phyloP scores from a whole-genome alignment of 257 asterid species.

The Henckelia pumila region DNA sequence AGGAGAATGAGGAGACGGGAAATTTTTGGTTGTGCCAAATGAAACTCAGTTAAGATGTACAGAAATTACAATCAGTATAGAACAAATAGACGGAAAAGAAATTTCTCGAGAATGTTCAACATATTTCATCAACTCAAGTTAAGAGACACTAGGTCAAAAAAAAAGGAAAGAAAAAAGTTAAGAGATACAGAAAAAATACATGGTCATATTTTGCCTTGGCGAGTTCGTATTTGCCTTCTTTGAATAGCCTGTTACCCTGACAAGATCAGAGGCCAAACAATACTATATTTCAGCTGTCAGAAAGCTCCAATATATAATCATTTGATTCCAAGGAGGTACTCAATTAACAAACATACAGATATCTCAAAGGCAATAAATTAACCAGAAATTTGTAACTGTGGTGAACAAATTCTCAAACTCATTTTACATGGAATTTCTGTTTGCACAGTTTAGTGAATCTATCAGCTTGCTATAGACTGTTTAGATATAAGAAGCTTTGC shows the following conservation, averaged over 20 bases:
- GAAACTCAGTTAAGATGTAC: background rate
- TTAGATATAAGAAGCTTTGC: background rate
- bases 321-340: background rate
- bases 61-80: background rate
- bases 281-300: slow-evolving; percentile 20
- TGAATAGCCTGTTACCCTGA: slow-evolving; percentile 99
- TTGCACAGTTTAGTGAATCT: background rate
- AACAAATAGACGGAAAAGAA: background rate
- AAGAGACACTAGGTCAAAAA: no score
- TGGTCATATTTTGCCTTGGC: slow-evolving; percentile 98
- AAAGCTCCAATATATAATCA: slow-evolving; percentile 2
- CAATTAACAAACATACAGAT: background rate
- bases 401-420: background rate
- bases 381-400: background rate
- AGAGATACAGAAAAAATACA: slow-evolving; percentile 32
- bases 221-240: slow-evolving; percentile 89
- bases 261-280: slow-evolving; percentile 27
- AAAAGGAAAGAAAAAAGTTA: no score
- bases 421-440: background rate
- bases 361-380: slow-evolving; percentile 2
- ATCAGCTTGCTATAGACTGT: background rate
- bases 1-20: background rate
- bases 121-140: slow-evolving; percentile 20
- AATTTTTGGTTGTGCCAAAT: background rate
- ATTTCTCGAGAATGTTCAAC: slow-evolving; percentile 14